Base-by-base conservation (phyloP, 2,329 filamentous ascomycete genomes). In the Elsinoe necatrix region DNA sequence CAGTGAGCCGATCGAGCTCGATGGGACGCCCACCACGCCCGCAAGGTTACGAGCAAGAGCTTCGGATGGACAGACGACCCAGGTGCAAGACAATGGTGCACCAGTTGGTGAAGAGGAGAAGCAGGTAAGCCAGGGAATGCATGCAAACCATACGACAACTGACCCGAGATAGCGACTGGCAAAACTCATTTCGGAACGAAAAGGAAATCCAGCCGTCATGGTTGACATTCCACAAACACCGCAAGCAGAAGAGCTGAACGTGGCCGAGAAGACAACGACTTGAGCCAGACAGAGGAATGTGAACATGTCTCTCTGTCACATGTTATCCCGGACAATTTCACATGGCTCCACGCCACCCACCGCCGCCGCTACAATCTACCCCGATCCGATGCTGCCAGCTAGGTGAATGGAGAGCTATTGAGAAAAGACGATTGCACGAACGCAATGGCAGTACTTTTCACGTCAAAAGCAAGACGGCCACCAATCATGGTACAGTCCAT, bases 171-270 rank as follows among this genome's bases (percentile, higher is more conserved):
- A 74, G 72, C 71, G 70, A 60, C 65, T 73, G 29, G 68, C 67
- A 2, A 64, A 67, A 4, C 66, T 74, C 12, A 66, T 74, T 1
- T 63, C 67, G 0, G 63, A 65, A 8, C 65, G 73, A 2, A 68
- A 69, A 21, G 67, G 66, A 41, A 72, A 77, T 58, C 71, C 73
- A 0, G 69, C 73, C 20, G 73, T 77, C 1, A 66, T 77, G 42
- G 72, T 75, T 4, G 71, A 77, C 62, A 64, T 76, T 11, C 74
- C 74, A 1, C 61, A 67, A 37, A 70, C 68, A 11, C 74, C 74
- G 23, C 71, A 68, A 1, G 71, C 74, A 0, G 73, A 75, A 45
- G 74, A 76, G 60, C 68, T 76, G 1, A 70, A 71, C 56, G 68
- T 51, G 21, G 42, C 55, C 55, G 55, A 43, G 31, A 52, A 52